phyloP scores from a whole-genome alignment of 192 early-diverging fungal genomes.

The Podila verticillata region DNA sequence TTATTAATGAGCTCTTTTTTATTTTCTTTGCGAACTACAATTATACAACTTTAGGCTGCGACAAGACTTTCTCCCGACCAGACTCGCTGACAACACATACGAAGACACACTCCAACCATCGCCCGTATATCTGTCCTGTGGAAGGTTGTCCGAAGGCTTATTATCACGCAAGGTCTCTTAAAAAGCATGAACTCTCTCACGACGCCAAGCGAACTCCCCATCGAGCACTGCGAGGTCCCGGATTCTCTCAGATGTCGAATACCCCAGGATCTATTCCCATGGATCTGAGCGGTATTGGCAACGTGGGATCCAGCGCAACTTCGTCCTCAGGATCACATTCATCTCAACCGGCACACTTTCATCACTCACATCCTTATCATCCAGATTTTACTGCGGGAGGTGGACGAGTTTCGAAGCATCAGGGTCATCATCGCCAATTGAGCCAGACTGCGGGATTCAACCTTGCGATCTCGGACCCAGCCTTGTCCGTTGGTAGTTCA shows the following conservation, averaged over 20 bases:
- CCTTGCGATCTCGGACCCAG: slow-evolving; percentile 9
- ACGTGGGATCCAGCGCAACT: not conserved
- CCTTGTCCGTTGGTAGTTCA: not conserved
- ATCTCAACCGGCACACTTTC: slow-evolving; percentile 24
- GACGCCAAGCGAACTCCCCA: slow-evolving; percentile 36
- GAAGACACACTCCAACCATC: slow-evolving; percentile 66
- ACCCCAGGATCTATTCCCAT: slow-evolving; percentile 1
- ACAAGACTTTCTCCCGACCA: slow-evolving; percentile 59
- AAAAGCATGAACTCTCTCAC: slow-evolving; percentile 69
- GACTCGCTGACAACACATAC: slow-evolving; percentile 61
- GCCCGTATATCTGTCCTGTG: slow-evolving; percentile 62
- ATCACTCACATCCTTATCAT: slow-evolving; percentile 41
- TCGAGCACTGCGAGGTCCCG: slow-evolving; percentile 36
- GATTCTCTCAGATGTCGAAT: slow-evolving; percentile 10
- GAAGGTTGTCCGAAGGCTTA: slow-evolving; percentile 70
- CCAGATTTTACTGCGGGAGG: slow-evolving; percentile 35
- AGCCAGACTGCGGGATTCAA: slow-evolving; percentile 32
- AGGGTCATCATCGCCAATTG: slow-evolving; percentile 40
- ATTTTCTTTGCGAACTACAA: not conserved
- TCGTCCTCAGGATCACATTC: not conserved
- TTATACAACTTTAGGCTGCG: slow-evolving; percentile 21
- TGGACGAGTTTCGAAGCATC: slow-evolving; percentile 20
- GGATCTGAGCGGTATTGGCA: not conserved
- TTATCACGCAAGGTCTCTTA: slow-evolving; percentile 68
- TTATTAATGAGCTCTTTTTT: not conserved